These are phyloP conservation scores for Xylariaceae sp. DNA, from an alignment of 2,329 filamentous ascomycete species.

Conservation along the genomic window DNA sequence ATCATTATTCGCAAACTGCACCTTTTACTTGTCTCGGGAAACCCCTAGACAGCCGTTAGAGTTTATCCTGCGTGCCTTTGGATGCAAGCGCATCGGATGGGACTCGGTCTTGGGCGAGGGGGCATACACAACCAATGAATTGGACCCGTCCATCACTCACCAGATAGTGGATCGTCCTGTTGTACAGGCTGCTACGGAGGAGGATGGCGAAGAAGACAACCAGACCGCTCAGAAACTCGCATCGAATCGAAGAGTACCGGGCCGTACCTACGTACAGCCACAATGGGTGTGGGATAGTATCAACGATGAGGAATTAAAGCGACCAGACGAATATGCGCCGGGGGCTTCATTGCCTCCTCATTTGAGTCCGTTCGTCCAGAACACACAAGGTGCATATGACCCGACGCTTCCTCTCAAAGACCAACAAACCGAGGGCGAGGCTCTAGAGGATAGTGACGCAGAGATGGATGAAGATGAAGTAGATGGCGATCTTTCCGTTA, in stretches of 20 bases:
- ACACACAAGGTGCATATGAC: slow-evolving; percentile 82
- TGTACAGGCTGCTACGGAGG: slow-evolving; percentile 53
- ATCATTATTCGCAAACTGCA: slow-evolving; percentile 80
- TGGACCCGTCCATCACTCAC: slow-evolving; percentile 85
- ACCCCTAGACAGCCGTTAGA: slow-evolving; percentile 86
- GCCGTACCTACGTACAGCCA: slow-evolving; percentile 86
- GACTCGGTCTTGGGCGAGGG: slow-evolving; percentile 85
- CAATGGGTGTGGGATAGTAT: slow-evolving; percentile 99
- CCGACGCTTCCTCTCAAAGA: slow-evolving; percentile 79
- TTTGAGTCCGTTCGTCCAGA: slow-evolving; percentile 91
- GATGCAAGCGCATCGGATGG: slow-evolving; percentile 95
- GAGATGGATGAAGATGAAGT: slow-evolving; percentile 43
- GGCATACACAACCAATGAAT: slow-evolving; percentile 84
- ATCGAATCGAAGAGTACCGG: slow-evolving; percentile 72
- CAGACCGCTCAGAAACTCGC: slow-evolving; percentile 55
- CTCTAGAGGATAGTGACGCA: slow-evolving; percentile 60
- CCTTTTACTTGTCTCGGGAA: slow-evolving; percentile 89
- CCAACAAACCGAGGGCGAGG: slow-evolving; percentile 83
- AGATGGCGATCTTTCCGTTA: slow-evolving; percentile 33
- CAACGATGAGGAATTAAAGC: slow-evolving; percentile 84
- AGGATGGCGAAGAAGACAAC: slow-evolving; percentile 51
- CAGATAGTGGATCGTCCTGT: slow-evolving; percentile 90
- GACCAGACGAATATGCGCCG: slow-evolving; percentile 81
- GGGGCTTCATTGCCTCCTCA: slow-evolving; percentile 88
- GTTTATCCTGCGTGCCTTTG: slow-evolving; percentile 88